A percentile compares a stretch with the other conserved stretches of the same genome.
phyloP scores from a whole-genome alignment of 176 grass and related monocot species.

The Lolium multiflorum region DNA sequence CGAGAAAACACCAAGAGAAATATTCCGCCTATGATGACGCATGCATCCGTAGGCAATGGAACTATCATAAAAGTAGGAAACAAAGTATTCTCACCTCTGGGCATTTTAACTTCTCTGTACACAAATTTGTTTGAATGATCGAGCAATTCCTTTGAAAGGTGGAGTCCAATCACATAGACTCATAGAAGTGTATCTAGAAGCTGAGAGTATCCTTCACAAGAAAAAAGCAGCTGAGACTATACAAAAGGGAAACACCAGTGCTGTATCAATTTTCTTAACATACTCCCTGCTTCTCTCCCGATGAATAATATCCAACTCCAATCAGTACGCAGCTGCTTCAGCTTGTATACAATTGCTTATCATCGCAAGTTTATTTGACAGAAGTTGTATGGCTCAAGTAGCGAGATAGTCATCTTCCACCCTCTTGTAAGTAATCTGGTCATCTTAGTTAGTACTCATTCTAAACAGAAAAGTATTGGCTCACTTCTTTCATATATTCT shows the following conservation, averaged over 20 bases:
- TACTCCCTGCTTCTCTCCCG: conserved; percentile 19
- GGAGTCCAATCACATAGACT: conserved; percentile 18
- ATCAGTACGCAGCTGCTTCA: conserved; percentile 14
- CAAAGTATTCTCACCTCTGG: conserved; percentile 23
- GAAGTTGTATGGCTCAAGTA: background rate
- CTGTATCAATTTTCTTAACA: conserved; percentile 48
- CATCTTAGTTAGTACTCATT: background rate
- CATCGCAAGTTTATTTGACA: background rate
- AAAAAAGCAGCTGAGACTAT: too few relatives aligned
- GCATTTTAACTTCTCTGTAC: conserved; percentile 11
- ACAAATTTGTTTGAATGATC: conserved; percentile 21
- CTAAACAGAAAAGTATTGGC: background rate
- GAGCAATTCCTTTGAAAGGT: background rate
- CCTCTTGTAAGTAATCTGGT: conserved; percentile 31
- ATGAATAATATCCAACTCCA: conserved; percentile 43
- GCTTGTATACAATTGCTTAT: background rate
- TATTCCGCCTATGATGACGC: background rate
- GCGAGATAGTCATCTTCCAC: background rate
- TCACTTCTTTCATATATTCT: background rate
- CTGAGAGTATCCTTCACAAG: conserved; percentile 17
- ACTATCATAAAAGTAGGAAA: conserved; percentile 49
- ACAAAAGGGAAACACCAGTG: conserved; percentile 42
- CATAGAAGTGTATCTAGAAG: conserved; percentile 28
- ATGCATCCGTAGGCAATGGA: conserved; percentile 32
- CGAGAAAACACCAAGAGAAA: background rate